Evolutionary conservation across 768 basidiomycete genomes (phyloP).

Genomic region (Calocybe gangraenosa): DNA sequence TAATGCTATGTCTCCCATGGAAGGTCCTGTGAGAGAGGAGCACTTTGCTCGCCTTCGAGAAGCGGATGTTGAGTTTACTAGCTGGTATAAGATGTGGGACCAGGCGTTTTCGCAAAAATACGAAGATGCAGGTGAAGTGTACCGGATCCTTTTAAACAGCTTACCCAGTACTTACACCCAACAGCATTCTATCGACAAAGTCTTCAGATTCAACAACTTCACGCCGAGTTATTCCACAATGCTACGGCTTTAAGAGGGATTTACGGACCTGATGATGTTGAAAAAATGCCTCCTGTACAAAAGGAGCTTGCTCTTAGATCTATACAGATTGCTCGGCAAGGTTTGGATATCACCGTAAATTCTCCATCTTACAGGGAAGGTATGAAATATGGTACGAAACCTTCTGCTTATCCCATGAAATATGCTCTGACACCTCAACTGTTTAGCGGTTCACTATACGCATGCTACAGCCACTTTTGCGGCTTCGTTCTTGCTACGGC

Average conservation of each 20-base stretch:
- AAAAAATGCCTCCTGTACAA: constrained; percentile 77
- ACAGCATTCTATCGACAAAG: constrained; percentile 86
- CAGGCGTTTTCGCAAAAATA: constrained; percentile 76
- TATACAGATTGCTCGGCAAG: constrained; percentile 76
- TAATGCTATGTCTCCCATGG: constrained; percentile 75
- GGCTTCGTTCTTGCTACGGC: constrained; percentile 83
- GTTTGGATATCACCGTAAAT: constrained; percentile 81
- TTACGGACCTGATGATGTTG: constrained; percentile 81
- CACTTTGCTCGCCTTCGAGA: constrained; percentile 69
- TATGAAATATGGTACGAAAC: constrained; percentile 79
- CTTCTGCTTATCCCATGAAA: neutral
- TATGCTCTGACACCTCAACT: constrained; percentile 3
- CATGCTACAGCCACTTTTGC: constrained; percentile 94
- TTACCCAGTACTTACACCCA: constrained; percentile 3
- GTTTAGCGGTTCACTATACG: constrained; percentile 78
- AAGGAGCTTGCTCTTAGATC: constrained; percentile 77
- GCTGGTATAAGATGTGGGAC: constrained; percentile 84
- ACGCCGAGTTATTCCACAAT: constrained; percentile 82
- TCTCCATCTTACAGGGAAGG: constrained; percentile 84
- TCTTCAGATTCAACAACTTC: constrained; percentile 81
- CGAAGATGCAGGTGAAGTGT: constrained; percentile 72
- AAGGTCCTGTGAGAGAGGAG: constrained; percentile 66
- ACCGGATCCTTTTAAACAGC: neutral
- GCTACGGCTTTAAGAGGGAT: constrained; percentile 82
- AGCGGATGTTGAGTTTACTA: constrained; percentile 73